These are phyloP conservation scores for Starmerella stigmatis DNA, from an alignment of 805 yeast genomes.

Conservation along the genomic window DNA sequence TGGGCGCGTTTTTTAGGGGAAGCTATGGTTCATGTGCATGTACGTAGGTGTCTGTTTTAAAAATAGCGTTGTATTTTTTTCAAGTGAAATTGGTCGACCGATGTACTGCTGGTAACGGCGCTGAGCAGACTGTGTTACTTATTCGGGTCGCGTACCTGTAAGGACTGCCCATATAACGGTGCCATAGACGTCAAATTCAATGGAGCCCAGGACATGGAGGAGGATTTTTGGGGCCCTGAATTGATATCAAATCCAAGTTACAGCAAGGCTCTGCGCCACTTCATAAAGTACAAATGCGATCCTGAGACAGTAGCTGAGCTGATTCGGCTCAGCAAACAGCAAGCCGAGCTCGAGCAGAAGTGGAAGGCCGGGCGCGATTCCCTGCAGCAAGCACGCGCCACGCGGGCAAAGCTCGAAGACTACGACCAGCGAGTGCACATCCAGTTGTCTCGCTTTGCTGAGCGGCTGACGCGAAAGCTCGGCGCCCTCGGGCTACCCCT, in stretches of 20 bases:
- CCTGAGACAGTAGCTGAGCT: background rate
- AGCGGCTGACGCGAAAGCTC: conserved; percentile 1
- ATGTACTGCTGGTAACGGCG: no score
- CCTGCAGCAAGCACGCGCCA: conserved; percentile 9
- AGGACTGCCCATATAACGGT: no score
- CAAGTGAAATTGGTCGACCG: no score
- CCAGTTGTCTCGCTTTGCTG: conserved; percentile 7
- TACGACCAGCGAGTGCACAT: conserved; percentile 11
- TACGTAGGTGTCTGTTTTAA: no score
- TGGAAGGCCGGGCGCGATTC: conserved; percentile 8
- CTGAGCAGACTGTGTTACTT: no score
- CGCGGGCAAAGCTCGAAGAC: conserved; percentile 10
- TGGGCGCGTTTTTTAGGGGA: no score
- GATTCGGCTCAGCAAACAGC: background rate
- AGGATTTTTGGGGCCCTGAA: background rate
- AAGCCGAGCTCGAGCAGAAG: conserved; percentile 7
- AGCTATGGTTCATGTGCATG: no score
- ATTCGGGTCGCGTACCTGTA: no score
- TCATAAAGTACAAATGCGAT: conserved; percentile 7
- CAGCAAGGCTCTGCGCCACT: conserved; percentile 12
- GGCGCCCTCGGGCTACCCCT: conserved; percentile 10
- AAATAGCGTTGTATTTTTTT: no score
- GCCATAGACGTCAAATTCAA: no score
- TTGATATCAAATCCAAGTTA: conserved; percentile 1
- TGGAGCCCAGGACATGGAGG: no score